Conservation (phyloP, 192 early-diverging fungal species). For the Diversispora epigaea region DNA sequence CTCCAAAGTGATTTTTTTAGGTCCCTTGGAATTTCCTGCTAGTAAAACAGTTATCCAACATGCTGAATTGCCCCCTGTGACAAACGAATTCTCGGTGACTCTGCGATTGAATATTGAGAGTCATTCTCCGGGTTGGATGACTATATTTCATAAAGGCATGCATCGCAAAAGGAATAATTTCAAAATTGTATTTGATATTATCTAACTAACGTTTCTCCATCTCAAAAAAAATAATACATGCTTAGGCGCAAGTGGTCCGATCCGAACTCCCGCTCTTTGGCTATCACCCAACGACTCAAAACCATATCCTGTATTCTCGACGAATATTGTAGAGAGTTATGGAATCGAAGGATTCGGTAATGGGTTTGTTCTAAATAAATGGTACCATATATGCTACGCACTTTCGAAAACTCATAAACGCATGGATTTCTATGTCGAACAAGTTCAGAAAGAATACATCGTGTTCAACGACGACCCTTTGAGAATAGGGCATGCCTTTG, state of each 20-base stretch:
- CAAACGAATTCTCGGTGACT: neutral
- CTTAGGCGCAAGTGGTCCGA: neutral
- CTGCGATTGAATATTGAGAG: conserved; percentile 2
- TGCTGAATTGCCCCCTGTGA: neutral
- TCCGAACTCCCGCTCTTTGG: neutral
- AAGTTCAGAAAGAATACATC: neutral
- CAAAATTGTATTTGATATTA: neutral
- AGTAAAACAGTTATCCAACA: neutral
- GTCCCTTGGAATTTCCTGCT: neutral
- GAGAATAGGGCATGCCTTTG: neutral
- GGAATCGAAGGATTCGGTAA: neutral
- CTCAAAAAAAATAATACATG: neutral
- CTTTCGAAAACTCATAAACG: conserved; percentile 1
- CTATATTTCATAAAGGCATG: conserved; percentile 8
- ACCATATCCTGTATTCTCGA: neutral
- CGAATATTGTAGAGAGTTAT: neutral
- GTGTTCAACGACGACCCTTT: conserved; percentile 3
- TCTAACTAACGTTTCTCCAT: neutral
- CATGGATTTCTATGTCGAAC: neutral
- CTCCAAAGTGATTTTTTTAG: neutral
- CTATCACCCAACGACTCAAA: neutral
- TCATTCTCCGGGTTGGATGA: neutral
- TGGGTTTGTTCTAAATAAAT: conserved; percentile 6
- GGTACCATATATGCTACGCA: conserved; percentile 16
- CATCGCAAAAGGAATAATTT: conserved; percentile 1